Evolutionary conservation across 2,329 filamentous ascomycete genomes (phyloP).

Genomic region (Ramularia collo-cygni): DNA sequence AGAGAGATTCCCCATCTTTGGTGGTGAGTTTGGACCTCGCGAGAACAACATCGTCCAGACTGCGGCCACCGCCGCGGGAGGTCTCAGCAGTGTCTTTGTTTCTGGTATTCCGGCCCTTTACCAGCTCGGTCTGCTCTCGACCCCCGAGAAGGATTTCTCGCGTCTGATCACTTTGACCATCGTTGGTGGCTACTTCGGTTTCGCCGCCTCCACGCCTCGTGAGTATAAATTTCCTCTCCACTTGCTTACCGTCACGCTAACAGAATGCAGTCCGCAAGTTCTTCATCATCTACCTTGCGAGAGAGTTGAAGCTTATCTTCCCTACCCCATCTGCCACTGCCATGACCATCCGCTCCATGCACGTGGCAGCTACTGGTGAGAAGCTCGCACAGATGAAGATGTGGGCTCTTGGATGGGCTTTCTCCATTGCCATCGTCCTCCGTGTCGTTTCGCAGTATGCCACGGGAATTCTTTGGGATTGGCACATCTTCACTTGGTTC

Average conservation of each 20-base stretch:
- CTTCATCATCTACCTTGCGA: constrained; percentile 59
- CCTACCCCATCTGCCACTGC: constrained; percentile 55
- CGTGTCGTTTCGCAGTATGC: constrained; percentile 55
- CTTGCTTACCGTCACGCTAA: background rate
- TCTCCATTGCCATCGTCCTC: constrained; percentile 44
- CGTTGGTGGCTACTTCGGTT: constrained; percentile 57
- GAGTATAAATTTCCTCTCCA: background rate
- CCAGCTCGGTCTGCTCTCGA: constrained; percentile 45
- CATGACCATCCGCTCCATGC: constrained; percentile 58
- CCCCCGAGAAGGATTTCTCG: constrained; percentile 50
- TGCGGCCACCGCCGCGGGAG: constrained; percentile 53
- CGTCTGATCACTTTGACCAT: constrained; percentile 55
- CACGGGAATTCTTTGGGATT: constrained; percentile 50
- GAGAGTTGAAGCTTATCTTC: constrained; percentile 54
- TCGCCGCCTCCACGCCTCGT: constrained; percentile 36
- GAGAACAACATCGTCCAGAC: constrained; percentile 59
- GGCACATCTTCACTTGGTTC: constrained; percentile 41
- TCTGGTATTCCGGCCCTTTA: constrained; percentile 56
- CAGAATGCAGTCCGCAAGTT: constrained; percentile 46
- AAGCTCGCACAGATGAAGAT: constrained; percentile 50
- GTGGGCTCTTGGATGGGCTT: constrained; percentile 48
- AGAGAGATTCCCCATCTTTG: constrained; percentile 45
- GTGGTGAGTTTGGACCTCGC: constrained; percentile 51
- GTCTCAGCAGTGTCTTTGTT: constrained; percentile 52
- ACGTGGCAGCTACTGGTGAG: constrained; percentile 48